Evolutionary conservation across 2,329 filamentous ascomycete species (phyloP).

Genomic region (Sporothrix luriei): DNA sequence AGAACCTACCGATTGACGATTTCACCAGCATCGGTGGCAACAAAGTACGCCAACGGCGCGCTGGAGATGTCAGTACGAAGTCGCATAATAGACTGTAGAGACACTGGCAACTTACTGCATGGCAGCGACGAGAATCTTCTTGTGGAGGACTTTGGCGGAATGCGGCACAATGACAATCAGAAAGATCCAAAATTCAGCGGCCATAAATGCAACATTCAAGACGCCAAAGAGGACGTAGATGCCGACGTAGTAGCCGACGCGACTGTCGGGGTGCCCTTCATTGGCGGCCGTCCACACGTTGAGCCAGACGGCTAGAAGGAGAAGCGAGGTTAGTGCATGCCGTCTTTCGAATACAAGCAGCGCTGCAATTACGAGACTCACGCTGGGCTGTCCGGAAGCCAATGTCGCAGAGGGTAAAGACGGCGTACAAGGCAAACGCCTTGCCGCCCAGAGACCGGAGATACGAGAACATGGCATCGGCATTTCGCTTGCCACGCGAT

Average conservation of each 20-base stretch:
- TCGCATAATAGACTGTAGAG: too few relatives aligned
- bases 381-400: slow-evolving; percentile 35
- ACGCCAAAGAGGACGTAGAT: slow-evolving; percentile 42
- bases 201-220: slow-evolving; percentile 35
- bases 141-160: slow-evolving; percentile 40
- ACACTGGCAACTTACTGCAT: slow-evolving; percentile 33
- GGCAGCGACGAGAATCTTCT: slow-evolving; percentile 38
- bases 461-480: slow-evolving; percentile 33
- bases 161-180: slow-evolving; percentile 42
- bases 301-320: slow-evolving; percentile 48
- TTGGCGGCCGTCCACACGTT: slow-evolving; percentile 50
- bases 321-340: slow-evolving; percentile 1
- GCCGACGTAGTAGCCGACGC: slow-evolving; percentile 45
- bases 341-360: slow-evolving; percentile 17
- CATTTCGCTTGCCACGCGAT: slow-evolving; percentile 33
- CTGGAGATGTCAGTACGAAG: slow-evolving; percentile 27
- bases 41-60: slow-evolving; percentile 43
- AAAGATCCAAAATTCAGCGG: slow-evolving; percentile 37
- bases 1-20: slow-evolving; percentile 40
- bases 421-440: slow-evolving; percentile 26
- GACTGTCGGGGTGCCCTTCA: slow-evolving; percentile 47
- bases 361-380: slow-evolving; percentile 31
- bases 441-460: slow-evolving; percentile 29
- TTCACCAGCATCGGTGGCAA: slow-evolving; percentile 42
- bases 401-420: slow-evolving; percentile 28